Conservation (phyloP, 1,139 yeast genomes). For the Yamadazyma aaseri region DNA sequence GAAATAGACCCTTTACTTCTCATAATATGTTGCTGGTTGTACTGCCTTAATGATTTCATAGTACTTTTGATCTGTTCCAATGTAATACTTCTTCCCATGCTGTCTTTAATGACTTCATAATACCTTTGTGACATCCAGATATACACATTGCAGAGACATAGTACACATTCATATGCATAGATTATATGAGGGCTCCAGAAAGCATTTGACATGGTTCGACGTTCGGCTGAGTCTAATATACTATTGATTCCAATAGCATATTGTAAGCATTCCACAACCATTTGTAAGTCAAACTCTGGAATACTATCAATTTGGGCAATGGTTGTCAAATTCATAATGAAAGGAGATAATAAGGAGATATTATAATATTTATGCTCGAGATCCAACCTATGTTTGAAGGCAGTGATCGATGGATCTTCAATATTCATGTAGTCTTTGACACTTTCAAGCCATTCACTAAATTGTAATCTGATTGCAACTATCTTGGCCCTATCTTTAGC, state of each 20-base stretch:
- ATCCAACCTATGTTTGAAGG: slow-evolving; percentile 5
- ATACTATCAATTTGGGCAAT: not conserved
- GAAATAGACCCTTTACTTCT: slow-evolving; percentile 7
- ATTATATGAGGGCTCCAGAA: slow-evolving; percentile 10
- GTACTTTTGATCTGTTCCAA: slow-evolving; percentile 1
- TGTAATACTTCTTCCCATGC: not conserved
- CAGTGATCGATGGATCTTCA: not conserved
- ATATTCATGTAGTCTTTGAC: slow-evolving; percentile 1
- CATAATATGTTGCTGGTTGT: slow-evolving; percentile 4
- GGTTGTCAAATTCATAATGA: slow-evolving; percentile 2
- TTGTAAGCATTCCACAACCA: slow-evolving; percentile 8
- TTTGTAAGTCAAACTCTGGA: slow-evolving; percentile 5
- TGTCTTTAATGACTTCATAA: not conserved
- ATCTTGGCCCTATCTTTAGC: slow-evolving; percentile 3
- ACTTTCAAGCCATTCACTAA: slow-evolving; percentile 6
- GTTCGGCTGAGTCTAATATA: slow-evolving; percentile 4
- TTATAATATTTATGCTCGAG: slow-evolving; percentile 5
- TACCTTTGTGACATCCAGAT: slow-evolving; percentile 6
- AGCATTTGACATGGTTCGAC: slow-evolving; percentile 4
- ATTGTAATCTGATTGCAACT: slow-evolving; percentile 2
- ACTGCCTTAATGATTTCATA: slow-evolving; percentile 5
- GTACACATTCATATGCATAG: slow-evolving; percentile 8
- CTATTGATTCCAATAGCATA: slow-evolving; percentile 1
- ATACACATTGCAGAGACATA: slow-evolving; percentile 7
- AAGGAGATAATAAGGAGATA: slow-evolving; percentile 4